These are phyloP conservation scores for Metschnikowia sp. DNA, from an alignment of 805 yeast species.

Conservation along the genomic window DNA sequence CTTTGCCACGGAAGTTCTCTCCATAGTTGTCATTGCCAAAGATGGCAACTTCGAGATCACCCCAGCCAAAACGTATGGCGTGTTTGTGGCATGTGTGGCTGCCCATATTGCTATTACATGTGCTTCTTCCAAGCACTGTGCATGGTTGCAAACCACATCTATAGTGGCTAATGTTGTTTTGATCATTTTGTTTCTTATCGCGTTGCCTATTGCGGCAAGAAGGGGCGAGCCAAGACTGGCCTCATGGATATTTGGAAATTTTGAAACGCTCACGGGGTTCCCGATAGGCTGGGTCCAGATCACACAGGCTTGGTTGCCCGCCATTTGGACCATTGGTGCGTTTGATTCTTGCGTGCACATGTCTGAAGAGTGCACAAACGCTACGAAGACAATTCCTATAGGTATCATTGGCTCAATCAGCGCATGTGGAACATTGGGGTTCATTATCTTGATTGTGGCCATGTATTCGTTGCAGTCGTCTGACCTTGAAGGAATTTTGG, in stretches of 20 bases:
- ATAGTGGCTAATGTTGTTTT: slow-evolving; percentile 52
- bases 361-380: slow-evolving; percentile 67
- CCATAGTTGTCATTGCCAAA: slow-evolving; percentile 52
- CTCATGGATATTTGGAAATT: slow-evolving; percentile 51
- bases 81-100: slow-evolving; percentile 58
- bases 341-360: slow-evolving; percentile 72
- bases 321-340: slow-evolving; percentile 73
- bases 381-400: slow-evolving; percentile 59
- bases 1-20: slow-evolving; percentile 56
- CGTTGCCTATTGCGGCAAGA: slow-evolving; percentile 58
- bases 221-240: slow-evolving; percentile 44
- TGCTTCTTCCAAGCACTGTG: slow-evolving; percentile 52
- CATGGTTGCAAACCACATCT: slow-evolving; percentile 58
- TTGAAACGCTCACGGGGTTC: slow-evolving; percentile 52
- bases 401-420: slow-evolving; percentile 60
- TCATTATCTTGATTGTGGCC: slow-evolving; percentile 49
- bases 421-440: slow-evolving; percentile 58
- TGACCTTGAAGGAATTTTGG: slow-evolving; percentile 23
- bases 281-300: slow-evolving; percentile 53
- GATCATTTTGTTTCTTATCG: slow-evolving; percentile 55
- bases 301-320: slow-evolving; percentile 54
- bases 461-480: slow-evolving; percentile 54
- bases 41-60: slow-evolving; percentile 58
- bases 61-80: slow-evolving; percentile 55
- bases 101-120: slow-evolving; percentile 53